Conservation (phyloP, 2,329 filamentous ascomycete genomes). For the Corinectria fuckeliana region DNA sequence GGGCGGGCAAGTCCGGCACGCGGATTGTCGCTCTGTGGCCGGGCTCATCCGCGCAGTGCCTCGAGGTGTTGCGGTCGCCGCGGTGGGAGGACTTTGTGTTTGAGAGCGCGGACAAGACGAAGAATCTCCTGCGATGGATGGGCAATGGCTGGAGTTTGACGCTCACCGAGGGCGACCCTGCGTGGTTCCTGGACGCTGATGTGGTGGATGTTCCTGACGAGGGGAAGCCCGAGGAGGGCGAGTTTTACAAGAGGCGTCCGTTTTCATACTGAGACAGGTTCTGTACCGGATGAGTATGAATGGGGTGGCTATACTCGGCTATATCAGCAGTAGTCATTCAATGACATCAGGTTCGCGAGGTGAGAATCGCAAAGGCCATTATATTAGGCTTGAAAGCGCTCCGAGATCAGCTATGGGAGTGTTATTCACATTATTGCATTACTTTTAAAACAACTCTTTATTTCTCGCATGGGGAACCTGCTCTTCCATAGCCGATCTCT, state of each 20-base stretch:
- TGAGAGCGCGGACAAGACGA: constrained; percentile 1
- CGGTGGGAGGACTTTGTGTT: constrained; percentile 20
- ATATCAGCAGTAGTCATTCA: no score
- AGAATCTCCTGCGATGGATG: constrained; percentile 17
- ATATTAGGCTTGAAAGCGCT: neutral
- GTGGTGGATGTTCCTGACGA: constrained; percentile 13
- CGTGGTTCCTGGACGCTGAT: constrained; percentile 19
- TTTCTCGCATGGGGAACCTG: neutral
- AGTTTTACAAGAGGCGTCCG: constrained; percentile 7
- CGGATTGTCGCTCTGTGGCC: constrained; percentile 20
- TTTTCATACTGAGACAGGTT: constrained; percentile 12
- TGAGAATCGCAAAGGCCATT: neutral
- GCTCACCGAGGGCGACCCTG: constrained; percentile 13
- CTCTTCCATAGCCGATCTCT: constrained; percentile 5
- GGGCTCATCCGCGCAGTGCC: constrained; percentile 10
- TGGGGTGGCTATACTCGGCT: no score
- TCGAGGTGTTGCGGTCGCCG: constrained; percentile 14
- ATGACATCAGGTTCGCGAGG: no score
- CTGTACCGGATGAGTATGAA: no score
- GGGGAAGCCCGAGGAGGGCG: constrained; percentile 7
- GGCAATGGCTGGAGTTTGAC: constrained; percentile 19
- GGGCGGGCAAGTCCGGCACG: neutral
- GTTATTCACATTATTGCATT: neutral
- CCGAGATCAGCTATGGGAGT: neutral
- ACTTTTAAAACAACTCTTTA: neutral